These are phyloP conservation scores for Solanum medicagineum DNA, from an alignment of 257 asterid genomes.

Conservation along the genomic window DNA sequence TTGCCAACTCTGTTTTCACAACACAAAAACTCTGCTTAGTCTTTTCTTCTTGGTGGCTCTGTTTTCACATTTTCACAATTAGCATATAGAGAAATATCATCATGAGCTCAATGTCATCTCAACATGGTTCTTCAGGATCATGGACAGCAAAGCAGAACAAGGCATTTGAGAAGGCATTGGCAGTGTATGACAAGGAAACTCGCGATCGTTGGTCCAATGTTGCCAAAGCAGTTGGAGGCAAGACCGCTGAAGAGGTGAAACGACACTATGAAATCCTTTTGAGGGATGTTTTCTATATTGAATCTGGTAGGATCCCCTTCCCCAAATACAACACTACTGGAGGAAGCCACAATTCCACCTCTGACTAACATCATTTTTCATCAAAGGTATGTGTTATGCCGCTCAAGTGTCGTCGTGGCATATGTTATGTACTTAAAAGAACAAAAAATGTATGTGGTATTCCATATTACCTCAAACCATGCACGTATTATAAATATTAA, in stretches of 20 bases:
- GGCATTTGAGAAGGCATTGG: constrained; percentile 65
- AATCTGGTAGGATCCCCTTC: constrained; percentile 48
- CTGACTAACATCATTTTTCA: background rate
- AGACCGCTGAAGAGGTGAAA: constrained; percentile 59
- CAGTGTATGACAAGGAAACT: constrained; percentile 50
- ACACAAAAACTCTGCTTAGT: background rate
- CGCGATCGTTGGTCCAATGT: constrained; percentile 80
- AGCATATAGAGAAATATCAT: constrained; percentile 1
- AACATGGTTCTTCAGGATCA: constrained; percentile 4
- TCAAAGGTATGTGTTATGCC: background rate
- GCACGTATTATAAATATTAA: background rate
- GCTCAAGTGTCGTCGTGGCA: background rate
- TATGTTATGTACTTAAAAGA: background rate
- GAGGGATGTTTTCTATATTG: constrained; percentile 41
- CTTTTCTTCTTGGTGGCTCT: background rate
- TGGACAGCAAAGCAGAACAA: constrained; percentile 74
- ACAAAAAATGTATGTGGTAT: background rate
- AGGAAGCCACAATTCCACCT: background rate
- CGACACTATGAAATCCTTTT: constrained; percentile 52
- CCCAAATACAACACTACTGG: constrained; percentile 43
- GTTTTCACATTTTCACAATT: background rate
- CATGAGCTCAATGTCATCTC: constrained; percentile 17
- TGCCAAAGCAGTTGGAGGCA: constrained; percentile 56
- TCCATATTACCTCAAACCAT: background rate
- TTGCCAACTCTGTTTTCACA: constrained; percentile 7